Base-by-base conservation (phyloP, 2,329 filamentous ascomycete species). In the Botryotinia convoluta region DNA sequence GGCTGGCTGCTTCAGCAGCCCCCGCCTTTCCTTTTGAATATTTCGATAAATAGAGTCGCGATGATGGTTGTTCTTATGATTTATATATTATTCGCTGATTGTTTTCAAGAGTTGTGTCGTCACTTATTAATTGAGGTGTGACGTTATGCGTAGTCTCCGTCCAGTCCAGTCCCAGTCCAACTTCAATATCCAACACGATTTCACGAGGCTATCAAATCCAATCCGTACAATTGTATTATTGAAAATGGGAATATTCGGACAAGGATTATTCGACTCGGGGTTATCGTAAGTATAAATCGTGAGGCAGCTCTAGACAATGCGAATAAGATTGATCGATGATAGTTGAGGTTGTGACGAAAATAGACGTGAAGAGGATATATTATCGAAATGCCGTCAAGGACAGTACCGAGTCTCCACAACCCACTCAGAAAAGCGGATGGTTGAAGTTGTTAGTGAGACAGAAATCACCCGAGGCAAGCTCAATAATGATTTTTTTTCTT, bases 1-100 rank as follows among this genome's bases (percentile, higher is more conserved):
- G 76, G 45, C 68, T 75, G 72, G 76, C 77, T 77, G 79, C 78
- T 73, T 77, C 74, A 74, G 79, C 79, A 80, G 77, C 76, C 78
- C 63, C 76, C 74, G 74, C 72, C 75, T 73, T 72, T 72, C 54
- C 67, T 57, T 73, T 68, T 75, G 35, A 61, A 72, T 72, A 64
- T 76, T 76, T 68, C n/a, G 35, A 51, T 61, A 42, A 18, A 35
- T 42, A 26, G 18, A 72, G 14, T 32, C 16, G 39, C 48, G 44
- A 71, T 26, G 35, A 35, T 48, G 44, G 60, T 51, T 14, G 35
- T 29, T 22, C 42, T n/a, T 22, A 4, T 39, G n/a, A 22, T 32
- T 18, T 42, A 26, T 51, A 4, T 57, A 35, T 32, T 20, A 16
- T 54, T 44, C 35, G 42, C 44, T 10, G 44, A 29, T 26, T 9